Conservation (phyloP, 2,329 filamentous ascomycete species). For the Cladosporium sp. region DNA sequence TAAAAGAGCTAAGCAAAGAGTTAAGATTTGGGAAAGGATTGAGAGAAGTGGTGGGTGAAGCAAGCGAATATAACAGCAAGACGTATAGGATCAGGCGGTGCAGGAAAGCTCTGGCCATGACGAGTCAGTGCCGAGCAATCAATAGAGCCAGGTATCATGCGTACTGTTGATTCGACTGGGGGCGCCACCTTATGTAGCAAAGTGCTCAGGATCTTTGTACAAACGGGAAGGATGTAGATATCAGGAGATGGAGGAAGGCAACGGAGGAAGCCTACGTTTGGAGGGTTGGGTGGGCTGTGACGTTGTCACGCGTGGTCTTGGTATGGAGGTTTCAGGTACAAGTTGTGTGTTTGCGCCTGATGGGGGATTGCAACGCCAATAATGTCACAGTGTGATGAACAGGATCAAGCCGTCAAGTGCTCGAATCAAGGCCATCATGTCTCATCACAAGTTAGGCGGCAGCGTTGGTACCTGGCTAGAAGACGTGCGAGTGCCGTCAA, state of each 20-base stretch:
- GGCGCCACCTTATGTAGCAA: background rate
- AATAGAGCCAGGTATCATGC: conserved; percentile 2
- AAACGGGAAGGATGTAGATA: background rate
- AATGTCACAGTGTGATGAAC: too few species aligned
- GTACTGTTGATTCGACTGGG: background rate
- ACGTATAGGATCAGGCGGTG: conserved; percentile 9
- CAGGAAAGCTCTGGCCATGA: conserved; percentile 9
- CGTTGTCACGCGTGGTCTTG: conserved; percentile 1
- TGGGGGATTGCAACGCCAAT: too few species aligned
- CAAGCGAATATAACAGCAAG: conserved; percentile 7
- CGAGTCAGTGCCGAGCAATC: conserved; percentile 1
- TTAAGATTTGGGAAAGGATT: background rate
- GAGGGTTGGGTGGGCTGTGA: background rate
- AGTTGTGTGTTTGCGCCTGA: too few species aligned
- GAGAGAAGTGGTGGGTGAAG: background rate
- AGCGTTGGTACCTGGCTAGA: too few species aligned
- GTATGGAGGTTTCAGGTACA: conserved; percentile 1
- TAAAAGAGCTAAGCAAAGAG: background rate
- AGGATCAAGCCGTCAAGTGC: too few species aligned
- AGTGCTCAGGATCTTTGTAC: background rate
- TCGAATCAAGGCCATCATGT: too few species aligned
- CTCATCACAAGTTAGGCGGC: too few species aligned
- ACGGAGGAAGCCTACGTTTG: background rate
- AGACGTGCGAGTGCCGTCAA: too few species aligned
- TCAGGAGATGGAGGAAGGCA: background rate